Percentiles rank a stretch among this genome's conserved stretches.
These are phyloP conservation scores for Mallotus japonicus DNA, from an alignment of 441 rosid genomes.

Conservation along the genomic window DNA sequence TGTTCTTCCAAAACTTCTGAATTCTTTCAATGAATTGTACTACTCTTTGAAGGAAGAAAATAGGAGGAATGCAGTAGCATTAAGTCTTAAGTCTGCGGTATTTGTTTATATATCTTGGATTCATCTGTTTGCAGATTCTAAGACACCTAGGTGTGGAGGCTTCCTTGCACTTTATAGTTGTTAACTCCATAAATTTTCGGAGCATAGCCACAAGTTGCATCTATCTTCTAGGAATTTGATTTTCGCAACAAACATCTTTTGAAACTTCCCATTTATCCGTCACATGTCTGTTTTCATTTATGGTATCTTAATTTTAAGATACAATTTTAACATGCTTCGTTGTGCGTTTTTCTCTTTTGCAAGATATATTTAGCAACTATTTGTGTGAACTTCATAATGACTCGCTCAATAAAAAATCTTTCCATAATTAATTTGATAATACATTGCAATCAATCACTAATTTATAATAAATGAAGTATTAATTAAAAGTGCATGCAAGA, in stretches of 20 bases:
- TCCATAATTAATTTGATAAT: not conserved
- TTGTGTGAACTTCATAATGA: not conserved
- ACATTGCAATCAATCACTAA: not conserved
- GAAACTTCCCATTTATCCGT: not conserved
- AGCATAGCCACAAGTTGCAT: not conserved
- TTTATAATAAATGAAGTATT: not conserved
- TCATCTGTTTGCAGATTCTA: not conserved
- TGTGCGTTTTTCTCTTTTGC: no score
- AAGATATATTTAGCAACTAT: not conserved
- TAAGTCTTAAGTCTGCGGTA: not conserved
- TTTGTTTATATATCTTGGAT: not conserved
- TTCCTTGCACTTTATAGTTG: not conserved
- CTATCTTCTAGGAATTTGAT: not conserved
- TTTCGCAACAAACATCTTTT: not conserved
- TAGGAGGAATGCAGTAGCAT: not conserved
- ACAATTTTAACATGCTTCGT: no score
- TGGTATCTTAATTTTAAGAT: not conserved
- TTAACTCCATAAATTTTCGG: not conserved
- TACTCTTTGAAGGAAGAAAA: not conserved
- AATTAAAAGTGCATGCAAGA: not conserved
- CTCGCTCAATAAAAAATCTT: not conserved
- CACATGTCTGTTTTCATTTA: not conserved
- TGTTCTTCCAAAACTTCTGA: not conserved
- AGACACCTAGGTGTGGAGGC: not conserved
- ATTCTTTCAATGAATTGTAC: not conserved